Conservation (phyloP, 768 basidiomycete genomes). For the Boletus pseudopeckii region DNA sequence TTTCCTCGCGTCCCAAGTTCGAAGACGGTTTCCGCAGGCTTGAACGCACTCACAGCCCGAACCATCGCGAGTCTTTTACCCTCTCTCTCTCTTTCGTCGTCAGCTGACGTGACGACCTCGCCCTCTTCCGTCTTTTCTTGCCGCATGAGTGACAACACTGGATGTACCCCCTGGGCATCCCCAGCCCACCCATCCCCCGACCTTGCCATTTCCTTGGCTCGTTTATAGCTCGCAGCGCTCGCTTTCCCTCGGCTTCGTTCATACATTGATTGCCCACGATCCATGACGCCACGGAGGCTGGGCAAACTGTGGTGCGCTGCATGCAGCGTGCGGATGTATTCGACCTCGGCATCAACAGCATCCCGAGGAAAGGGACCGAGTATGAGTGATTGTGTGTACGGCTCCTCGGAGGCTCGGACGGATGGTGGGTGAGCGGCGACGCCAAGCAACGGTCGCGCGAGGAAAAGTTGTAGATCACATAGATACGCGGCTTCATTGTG, state of each 20-base stretch:
- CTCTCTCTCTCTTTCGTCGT: constrained; percentile 35
- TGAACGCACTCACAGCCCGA: constrained; percentile 75
- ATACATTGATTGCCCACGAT: constrained; percentile 88
- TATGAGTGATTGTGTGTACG: constrained; percentile 69
- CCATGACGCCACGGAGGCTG: constrained; percentile 75
- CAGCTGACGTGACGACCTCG: constrained; percentile 3
- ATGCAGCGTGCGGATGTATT: constrained; percentile 69
- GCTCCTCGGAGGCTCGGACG: constrained; percentile 48
- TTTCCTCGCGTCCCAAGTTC: constrained; percentile 79
- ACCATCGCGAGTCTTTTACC: constrained; percentile 64
- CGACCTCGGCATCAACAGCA: constrained; percentile 77
- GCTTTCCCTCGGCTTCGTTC: constrained; percentile 93
- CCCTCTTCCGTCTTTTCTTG: constrained; percentile 37
- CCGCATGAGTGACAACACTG: constrained; percentile 50
- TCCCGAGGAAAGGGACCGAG: constrained; percentile 83
- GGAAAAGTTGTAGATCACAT: constrained; percentile 89
- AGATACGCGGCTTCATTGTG: constrained; percentile 84
- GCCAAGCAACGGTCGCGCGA: constrained; percentile 70
- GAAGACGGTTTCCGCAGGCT: constrained; percentile 85
- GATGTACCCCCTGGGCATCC: constrained; percentile 60
- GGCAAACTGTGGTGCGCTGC: constrained; percentile 61
- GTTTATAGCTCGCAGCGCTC: constrained; percentile 76
- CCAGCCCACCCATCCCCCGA: constrained; percentile 64
- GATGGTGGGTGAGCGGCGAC: constrained; percentile 32
- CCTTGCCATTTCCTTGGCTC: constrained; percentile 85